A percentile compares a stretch with the other conserved stretches of the same genome.
Evolutionary conservation across 257 asterid genomes (phyloP).

Genomic region (Primulina eburnea): DNA sequence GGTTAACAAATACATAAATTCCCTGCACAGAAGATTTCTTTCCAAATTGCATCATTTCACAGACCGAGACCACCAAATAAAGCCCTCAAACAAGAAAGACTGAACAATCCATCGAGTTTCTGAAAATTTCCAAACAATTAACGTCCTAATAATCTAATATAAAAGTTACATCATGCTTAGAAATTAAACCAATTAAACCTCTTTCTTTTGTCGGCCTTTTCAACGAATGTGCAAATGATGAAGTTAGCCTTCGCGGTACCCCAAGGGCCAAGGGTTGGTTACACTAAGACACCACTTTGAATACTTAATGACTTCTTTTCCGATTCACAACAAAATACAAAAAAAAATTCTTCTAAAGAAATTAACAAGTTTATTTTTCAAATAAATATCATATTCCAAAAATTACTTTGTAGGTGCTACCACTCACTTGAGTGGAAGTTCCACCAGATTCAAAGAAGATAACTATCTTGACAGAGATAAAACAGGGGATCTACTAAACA

Average conservation of each 20-base stretch:
- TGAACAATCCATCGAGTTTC: not conserved
- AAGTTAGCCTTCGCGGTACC: too few relatives aligned
- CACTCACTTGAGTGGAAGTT: not conserved
- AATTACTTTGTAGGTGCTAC: not conserved
- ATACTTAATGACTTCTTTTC: not conserved
- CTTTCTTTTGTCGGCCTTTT: not conserved
- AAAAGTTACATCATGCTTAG: not conserved
- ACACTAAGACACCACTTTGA: not conserved
- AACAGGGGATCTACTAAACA: too few relatives aligned
- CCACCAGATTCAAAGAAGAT: conserved; percentile 44
- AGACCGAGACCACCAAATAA: not conserved
- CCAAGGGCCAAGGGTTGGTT: not conserved
- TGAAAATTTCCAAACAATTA: not conserved
- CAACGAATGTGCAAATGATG: too few relatives aligned
- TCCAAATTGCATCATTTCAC: not conserved
- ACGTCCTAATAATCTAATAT: not conserved
- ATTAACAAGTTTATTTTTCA: not conserved
- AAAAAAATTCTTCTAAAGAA: not conserved
- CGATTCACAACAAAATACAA: not conserved
- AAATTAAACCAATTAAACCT: not conserved
- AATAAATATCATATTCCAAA: not conserved
- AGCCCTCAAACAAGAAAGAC: not conserved
- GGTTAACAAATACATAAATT: not conserved
- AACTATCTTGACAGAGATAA: conserved; percentile 19
- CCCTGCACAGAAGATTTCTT: not conserved